Conservation (phyloP, 78 protist species). For the Speleostelium caveatum region DNA sequence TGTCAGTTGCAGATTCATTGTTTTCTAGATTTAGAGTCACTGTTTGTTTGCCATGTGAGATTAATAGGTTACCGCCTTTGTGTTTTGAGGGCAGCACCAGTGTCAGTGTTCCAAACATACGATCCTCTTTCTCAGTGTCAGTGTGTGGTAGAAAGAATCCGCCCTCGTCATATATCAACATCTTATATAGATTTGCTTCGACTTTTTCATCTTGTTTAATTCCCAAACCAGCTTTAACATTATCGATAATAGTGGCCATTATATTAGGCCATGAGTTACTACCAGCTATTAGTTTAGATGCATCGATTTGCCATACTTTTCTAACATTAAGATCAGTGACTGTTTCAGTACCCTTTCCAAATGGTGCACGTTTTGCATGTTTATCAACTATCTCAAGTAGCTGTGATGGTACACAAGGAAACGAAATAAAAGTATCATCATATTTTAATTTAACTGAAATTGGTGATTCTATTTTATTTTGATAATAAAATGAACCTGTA, state of each 20-base stretch:
- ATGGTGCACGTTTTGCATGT: no score
- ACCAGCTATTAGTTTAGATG: no score
- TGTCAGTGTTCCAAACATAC: no score
- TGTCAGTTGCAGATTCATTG: neutral
- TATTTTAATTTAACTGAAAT: neutral
- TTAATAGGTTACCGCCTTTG: slow-evolving; percentile 19
- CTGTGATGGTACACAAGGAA: no score
- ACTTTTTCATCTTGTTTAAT: neutral
- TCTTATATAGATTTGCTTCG: neutral
- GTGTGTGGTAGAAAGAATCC: slow-evolving; percentile 29
- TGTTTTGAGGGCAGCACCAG: slow-evolving; percentile 14
- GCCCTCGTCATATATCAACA: no score
- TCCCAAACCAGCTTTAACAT: neutral
- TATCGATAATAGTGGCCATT: neutral
- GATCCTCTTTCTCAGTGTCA: slow-evolving; percentile 26
- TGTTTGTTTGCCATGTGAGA: neutral
- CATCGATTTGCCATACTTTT: slow-evolving; percentile 4
- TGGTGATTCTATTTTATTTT: neutral
- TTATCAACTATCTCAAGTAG: no score
- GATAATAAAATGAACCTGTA: neutral
- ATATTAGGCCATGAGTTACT: neutral
- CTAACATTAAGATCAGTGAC: neutral
- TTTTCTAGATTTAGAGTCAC: neutral
- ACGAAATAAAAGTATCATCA: neutral
- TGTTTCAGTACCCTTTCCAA: neutral